A percentile compares a stretch with the other conserved stretches of the same genome.
These are phyloP conservation scores for Geum urbanum DNA, from an alignment of 306 rosid species.

Conservation along the genomic window DNA sequence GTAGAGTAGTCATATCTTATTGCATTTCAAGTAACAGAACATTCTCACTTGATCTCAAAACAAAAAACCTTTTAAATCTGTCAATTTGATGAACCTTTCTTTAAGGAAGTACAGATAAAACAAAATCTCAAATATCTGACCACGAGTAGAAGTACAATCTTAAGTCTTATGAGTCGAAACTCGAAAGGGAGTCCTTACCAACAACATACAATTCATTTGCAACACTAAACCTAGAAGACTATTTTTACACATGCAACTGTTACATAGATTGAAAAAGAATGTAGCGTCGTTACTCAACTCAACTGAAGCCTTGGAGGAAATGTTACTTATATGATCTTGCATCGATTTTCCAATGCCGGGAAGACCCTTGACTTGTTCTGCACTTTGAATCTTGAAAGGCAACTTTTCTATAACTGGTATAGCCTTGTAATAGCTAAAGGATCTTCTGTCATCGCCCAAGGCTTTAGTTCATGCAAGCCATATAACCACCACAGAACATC, in stretches of 20 bases:
- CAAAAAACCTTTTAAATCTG: not conserved
- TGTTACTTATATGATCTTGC: constrained; percentile 78
- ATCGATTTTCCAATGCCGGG: constrained; percentile 86
- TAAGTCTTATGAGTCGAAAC: not conserved
- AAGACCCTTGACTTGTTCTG: constrained; percentile 61
- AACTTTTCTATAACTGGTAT: constrained; percentile 77
- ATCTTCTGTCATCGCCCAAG: constrained; percentile 84
- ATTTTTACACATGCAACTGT: not conserved
- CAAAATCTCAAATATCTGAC: not conserved
- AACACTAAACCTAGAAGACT: too few species aligned
- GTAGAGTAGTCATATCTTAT: not conserved
- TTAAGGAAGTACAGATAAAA: not conserved
- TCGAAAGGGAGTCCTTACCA: not conserved
- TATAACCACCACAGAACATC: constrained; percentile 19
- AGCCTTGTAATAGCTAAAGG: constrained; percentile 95
- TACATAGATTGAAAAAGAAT: not conserved
- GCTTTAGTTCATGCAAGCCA: constrained; percentile 48
- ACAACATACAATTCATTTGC: not conserved
- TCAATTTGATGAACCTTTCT: not conserved
- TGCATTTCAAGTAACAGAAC: not conserved
- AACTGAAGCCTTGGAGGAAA: not conserved
- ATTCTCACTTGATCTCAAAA: not conserved
- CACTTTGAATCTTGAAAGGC: constrained; percentile 68
- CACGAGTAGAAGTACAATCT: not conserved
- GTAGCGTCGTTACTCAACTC: not conserved